Conservation (phyloP, 371 early-diverging fungal genomes). For the Syncephalastrum sp. region DNA sequence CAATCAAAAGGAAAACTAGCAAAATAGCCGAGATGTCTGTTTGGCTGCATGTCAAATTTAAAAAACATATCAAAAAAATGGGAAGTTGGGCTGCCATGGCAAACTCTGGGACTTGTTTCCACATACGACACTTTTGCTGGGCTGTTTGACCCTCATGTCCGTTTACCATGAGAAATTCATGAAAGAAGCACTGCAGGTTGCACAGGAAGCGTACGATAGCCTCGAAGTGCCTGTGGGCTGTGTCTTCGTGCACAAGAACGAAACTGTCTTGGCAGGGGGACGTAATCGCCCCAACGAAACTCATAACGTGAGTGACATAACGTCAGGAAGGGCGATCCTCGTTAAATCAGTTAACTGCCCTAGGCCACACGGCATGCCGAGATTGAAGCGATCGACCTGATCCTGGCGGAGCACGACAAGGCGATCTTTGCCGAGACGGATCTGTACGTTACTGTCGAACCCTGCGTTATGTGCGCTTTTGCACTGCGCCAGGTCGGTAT, state of each 20-base stretch:
- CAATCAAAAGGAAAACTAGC: too few relatives aligned
- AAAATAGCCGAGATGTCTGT: too few relatives aligned
- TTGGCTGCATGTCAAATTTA: too few relatives aligned
- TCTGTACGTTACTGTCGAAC: conserved; percentile 98
- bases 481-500: conserved; percentile 84
- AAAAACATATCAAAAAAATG: too few relatives aligned
- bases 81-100: too few relatives aligned
- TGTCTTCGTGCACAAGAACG: conserved; percentile 77
- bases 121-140: too few relatives aligned
- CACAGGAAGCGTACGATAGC: conserved; percentile 80
- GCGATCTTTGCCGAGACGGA: conserved; percentile 58
- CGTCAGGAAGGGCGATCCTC: not conserved
- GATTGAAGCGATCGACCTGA: conserved; percentile 84
- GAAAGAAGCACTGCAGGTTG: conserved; percentile 42
- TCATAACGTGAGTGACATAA: conserved; percentile 67
- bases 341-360: not conserved
- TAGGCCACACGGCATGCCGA: conserved; percentile 94
- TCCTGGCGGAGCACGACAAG: conserved; percentile 45
- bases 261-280: conserved; percentile 67
- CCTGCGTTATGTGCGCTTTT: conserved; percentile 98
- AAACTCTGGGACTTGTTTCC: too few relatives aligned
- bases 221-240: conserved; percentile 99
- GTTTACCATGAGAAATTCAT: conserved; percentile 38
- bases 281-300: conserved; percentile 86
- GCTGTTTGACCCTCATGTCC: conserved; percentile 8